A percentile compares a stretch with the other conserved stretches of the same genome.
phyloP scores from a whole-genome alignment of 106 monocot species.

The Phalaenopsis equestris region DNA sequence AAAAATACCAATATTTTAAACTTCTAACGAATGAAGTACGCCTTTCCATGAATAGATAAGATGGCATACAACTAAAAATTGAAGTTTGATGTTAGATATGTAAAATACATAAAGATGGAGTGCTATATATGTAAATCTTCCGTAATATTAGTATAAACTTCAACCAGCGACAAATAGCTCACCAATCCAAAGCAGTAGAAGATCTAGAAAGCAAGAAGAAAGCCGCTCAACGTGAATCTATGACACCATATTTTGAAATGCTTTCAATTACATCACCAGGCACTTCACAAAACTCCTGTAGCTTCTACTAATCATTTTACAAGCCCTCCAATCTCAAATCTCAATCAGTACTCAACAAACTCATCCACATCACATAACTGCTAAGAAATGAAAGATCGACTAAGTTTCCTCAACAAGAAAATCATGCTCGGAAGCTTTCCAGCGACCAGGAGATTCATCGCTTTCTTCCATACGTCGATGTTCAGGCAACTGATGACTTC shows the following conservation, averaged over 20 bases:
- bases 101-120: no score
- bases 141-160: no score
- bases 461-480: neutral
- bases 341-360: neutral
- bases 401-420: constrained; percentile 3
- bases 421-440: neutral
- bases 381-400: neutral
- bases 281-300: neutral
- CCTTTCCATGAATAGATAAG: no score
- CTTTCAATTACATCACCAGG: neutral
- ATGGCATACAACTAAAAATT: no score
- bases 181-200: neutral
- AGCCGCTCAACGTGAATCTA: neutral
- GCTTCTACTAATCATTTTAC: neutral
- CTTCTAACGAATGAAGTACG: no score
- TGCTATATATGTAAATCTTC: no score
- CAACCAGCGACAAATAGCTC: neutral
- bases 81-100: no score
- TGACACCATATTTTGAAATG: neutral
- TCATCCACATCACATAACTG: neutral
- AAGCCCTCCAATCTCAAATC: neutral
- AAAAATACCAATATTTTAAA: no score
- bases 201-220: neutral
- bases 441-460: constrained; percentile 7
- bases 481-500: neutral